These are phyloP conservation scores for Brachypodium distachyon DNA, from an alignment of 202 grass and related monocot genomes.

Conservation along the genomic window DNA sequence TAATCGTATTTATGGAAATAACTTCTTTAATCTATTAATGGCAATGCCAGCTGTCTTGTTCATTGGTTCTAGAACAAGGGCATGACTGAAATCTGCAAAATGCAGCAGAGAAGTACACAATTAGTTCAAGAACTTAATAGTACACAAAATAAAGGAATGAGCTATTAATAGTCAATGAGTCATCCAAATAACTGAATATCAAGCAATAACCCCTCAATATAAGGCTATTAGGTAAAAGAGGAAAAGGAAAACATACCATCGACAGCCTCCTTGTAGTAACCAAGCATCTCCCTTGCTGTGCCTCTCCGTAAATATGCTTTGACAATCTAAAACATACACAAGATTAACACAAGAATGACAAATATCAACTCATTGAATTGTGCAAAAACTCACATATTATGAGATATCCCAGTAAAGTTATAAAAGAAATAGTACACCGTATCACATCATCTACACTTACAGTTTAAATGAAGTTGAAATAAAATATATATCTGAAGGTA, in stretches of 20 bases:
- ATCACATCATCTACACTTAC: neutral
- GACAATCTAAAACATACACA: constrained; percentile 46
- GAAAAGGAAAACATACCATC: constrained; percentile 49
- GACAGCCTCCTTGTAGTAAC: constrained; percentile 86
- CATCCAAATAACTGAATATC: neutral
- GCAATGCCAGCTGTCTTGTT: constrained; percentile 78
- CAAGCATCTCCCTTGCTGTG: constrained; percentile 87
- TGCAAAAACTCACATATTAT: neutral
- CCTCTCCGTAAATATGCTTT: constrained; percentile 97
- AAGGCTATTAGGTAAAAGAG: neutral
- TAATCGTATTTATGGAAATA: constrained; percentile 47
- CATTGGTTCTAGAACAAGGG: constrained; percentile 87
- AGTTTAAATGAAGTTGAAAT: neutral
- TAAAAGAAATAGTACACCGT: neutral
- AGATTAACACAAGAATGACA: neutral
- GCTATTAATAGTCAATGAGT: neutral
- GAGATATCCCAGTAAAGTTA: neutral
- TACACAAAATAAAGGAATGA: neutral
- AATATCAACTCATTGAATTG: neutral
- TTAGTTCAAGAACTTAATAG: neutral
- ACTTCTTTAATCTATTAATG: constrained; percentile 69
- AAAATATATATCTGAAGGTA: neutral
- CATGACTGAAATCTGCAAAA: constrained; percentile 92
- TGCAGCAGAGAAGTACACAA: neutral
- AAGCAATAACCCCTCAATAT: neutral